Conservation (phyloP, 2,329 filamentous ascomycete species). For the Periconia macrospinosa region DNA sequence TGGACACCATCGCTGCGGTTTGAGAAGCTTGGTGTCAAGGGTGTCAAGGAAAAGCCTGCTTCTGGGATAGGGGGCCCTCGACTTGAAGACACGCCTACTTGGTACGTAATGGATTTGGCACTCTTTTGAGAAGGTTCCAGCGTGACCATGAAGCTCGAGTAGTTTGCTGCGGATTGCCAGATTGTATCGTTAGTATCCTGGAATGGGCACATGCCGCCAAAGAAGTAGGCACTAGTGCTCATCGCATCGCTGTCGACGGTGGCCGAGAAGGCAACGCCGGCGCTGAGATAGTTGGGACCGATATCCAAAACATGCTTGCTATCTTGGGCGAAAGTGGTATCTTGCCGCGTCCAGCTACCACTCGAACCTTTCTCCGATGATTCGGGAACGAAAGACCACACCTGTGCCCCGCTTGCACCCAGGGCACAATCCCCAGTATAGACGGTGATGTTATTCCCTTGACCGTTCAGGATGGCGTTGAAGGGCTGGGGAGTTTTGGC, state of each 20-base stretch:
- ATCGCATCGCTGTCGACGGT: constrained; percentile 57
- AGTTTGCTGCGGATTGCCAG: constrained; percentile 72
- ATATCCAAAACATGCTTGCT: constrained; percentile 38
- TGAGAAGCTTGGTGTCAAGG: constrained; percentile 69
- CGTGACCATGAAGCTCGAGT: constrained; percentile 77
- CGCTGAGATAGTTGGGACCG: constrained; percentile 60
- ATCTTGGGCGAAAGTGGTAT: constrained; percentile 37
- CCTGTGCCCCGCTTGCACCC: constrained; percentile 51
- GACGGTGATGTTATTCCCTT: constrained; percentile 68
- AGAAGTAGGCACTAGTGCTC: constrained; percentile 67
- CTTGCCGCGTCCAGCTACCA: constrained; percentile 58
- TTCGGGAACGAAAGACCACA: constrained; percentile 70
- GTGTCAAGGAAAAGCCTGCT: constrained; percentile 83
- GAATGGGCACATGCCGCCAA: constrained; percentile 86
- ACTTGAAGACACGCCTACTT: constrained; percentile 51
- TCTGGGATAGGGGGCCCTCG: constrained; percentile 73
- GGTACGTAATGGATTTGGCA: constrained; percentile 48
- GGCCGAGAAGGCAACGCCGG: constrained; percentile 69
- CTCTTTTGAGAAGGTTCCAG: constrained; percentile 52
- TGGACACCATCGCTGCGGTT: constrained; percentile 64
- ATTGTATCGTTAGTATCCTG: constrained; percentile 36
- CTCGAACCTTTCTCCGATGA: constrained; percentile 47
- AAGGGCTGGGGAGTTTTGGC: constrained; percentile 60
- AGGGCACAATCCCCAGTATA: constrained; percentile 72
- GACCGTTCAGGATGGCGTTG: constrained; percentile 65